phyloP scores from a whole-genome alignment of 805 yeast genomes.

The Saturnispora gosingensis region DNA sequence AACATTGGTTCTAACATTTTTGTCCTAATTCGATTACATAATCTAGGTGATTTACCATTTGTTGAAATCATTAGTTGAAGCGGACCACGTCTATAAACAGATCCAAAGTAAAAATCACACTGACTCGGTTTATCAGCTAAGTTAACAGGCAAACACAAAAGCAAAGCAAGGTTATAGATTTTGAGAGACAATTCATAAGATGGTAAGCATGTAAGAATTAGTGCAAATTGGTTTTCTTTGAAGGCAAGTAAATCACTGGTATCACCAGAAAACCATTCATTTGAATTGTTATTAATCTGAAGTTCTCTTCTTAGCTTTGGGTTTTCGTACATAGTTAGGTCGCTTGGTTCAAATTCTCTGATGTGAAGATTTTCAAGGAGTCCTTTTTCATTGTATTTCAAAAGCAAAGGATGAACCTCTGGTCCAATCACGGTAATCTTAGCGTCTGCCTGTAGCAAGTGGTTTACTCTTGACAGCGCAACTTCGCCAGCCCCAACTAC shows the following conservation, averaged over 20 bases:
- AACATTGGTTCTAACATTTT: constrained; percentile 39
- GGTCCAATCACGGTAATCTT: constrained; percentile 52
- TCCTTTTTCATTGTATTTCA: constrained; percentile 30
- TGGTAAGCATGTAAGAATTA: constrained; percentile 68
- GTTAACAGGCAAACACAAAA: constrained; percentile 50
- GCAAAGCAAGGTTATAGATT: constrained; percentile 44
- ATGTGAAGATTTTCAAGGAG: constrained; percentile 32
- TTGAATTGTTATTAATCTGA: constrained; percentile 5
- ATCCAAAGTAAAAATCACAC: constrained; percentile 83
- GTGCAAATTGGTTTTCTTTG: constrained; percentile 38
- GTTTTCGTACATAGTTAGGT: constrained; percentile 42
- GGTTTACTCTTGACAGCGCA: constrained; percentile 60
- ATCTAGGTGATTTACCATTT: constrained; percentile 72
- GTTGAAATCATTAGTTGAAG: constrained; percentile 77
- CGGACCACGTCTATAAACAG: constrained; percentile 62
- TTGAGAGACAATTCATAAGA: constrained; percentile 50
- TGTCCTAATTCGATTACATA: constrained; percentile 54
- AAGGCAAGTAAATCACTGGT: constrained; percentile 26
- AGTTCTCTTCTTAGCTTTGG: constrained; percentile 5
- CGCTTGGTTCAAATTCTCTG: constrained; percentile 38
- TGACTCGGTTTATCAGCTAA: constrained; percentile 78
- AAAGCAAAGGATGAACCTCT: constrained; percentile 28
- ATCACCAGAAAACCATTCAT: constrained; percentile 13
- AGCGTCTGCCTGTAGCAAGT: constrained; percentile 62
- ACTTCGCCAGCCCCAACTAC: constrained; percentile 77